Evolutionary conservation across 306 rosid genomes (phyloP), one percentile per base, ranked within the genome.

Genomic region (Corylus heterophylla): DNA sequence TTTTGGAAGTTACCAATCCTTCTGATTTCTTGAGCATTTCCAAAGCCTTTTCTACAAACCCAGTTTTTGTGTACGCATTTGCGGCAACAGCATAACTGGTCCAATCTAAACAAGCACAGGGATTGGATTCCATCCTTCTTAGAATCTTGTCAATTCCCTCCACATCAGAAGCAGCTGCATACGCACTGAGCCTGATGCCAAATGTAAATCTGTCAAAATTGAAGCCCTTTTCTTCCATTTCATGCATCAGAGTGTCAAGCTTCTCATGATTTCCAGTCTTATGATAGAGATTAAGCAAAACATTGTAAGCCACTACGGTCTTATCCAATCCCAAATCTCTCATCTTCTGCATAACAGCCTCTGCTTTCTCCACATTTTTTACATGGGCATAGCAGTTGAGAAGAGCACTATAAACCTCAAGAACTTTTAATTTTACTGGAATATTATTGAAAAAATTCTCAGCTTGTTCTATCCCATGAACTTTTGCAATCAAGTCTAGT

Each of bases 401-500:
- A 10, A 79, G 79, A 64, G 84, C 76, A 18, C 39, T 3, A 13
- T 79, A 72, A 63, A 76, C 81, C 66, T 35, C 72, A 4, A 27
- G 69, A 12, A 0, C 51, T 76, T 63, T 84, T 58, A 79, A 72
- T 3, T 64, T 63, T 17, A 13, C 25, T 0, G 84, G 84, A 80
- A 80, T 39, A 80, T 58, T 66, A 48, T 84, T 68, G 16, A 80
- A 84, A 73, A 76, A 84, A 37, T 54, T 76, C 73, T 84, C 84
- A 13, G 79, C 84, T 76, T 76, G 22, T 64, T 72, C 73, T 27
- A 73, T 58, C 42, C 87, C 87, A 9, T 55, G 79, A 72, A 80
- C 87, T 76, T 84, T 84, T 14, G 76, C 71, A 54, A 72, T 80
- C 76, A 76, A 81, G 72, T 84, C 79, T 0, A 84, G 75, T 25